Percentiles rank a stretch among this genome's conserved stretches.
Conservation (phyloP, 345 rosid species). For the Aquilaria yunnanensis region DNA sequence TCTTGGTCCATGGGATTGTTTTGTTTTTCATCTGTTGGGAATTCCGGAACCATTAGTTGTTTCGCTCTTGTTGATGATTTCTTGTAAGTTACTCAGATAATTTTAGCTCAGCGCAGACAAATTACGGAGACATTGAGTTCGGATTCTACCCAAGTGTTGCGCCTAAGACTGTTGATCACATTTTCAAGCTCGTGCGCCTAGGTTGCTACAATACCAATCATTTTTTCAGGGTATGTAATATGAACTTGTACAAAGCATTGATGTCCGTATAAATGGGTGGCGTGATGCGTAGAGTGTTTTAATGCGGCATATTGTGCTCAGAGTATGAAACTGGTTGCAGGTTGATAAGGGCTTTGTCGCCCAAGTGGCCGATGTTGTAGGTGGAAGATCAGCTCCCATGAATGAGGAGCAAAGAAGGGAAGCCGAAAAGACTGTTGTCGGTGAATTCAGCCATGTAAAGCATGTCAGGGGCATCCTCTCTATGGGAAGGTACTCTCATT, state of each 20-base stretch:
- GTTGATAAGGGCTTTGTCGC: conserved; percentile 96
- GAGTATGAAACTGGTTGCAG: conserved; percentile 25
- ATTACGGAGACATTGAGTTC: conserved; percentile 84
- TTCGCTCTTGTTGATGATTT: background rate
- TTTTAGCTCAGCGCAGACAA: conserved; percentile 42
- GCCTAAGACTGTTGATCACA: conserved; percentile 87
- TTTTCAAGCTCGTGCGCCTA: conserved; percentile 83
- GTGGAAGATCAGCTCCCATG: conserved; percentile 82
- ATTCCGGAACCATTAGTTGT: background rate
- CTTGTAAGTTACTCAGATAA: background rate
- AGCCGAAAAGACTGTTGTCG: conserved; percentile 68
- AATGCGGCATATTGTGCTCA: background rate
- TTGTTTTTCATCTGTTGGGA: background rate
- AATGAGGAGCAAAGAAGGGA: conserved; percentile 70
- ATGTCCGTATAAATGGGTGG: background rate
- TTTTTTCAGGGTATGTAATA: conserved; percentile 68
- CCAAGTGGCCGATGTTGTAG: conserved; percentile 90
- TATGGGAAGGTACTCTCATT: conserved; percentile 61
- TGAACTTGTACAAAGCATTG: background rate
- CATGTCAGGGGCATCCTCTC: conserved; percentile 89
- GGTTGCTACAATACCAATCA: conserved; percentile 91
- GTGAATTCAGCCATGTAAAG: conserved; percentile 86
- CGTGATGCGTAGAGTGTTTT: background rate
- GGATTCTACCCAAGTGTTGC: conserved; percentile 87
- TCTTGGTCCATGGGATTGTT: background rate